phyloP scores from a whole-genome alignment of 331 rosid genomes.

The Pyracantha coccinea region DNA sequence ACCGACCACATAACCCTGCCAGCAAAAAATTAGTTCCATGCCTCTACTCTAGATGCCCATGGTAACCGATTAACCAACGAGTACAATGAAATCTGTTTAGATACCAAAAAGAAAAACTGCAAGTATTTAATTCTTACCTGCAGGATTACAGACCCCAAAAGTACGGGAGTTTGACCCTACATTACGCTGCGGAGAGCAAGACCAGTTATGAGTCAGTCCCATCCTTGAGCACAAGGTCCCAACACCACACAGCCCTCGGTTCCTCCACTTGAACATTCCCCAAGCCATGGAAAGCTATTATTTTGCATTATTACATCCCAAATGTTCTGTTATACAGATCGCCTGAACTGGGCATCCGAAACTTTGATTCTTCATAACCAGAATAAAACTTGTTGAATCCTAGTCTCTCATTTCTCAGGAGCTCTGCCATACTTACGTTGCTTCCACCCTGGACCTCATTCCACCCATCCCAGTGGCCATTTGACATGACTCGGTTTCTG shows the following conservation, averaged over 20 bases:
- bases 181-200: conserved; percentile 29
- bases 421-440: conserved; percentile 52
- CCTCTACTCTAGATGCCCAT: not conserved
- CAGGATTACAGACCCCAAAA: conserved; percentile 30
- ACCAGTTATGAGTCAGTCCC: conserved; percentile 34
- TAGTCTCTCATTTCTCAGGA: conserved; percentile 67
- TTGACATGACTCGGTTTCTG: conserved; percentile 50
- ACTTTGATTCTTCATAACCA: conserved; percentile 78
- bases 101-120: not conserved
- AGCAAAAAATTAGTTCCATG: not conserved
- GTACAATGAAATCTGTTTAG: not conserved
- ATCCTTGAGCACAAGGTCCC: conserved; percentile 29
- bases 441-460: conserved; percentile 60
- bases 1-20: not conserved
- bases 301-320: conserved; percentile 54
- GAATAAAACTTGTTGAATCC: conserved; percentile 62
- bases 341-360: conserved; percentile 69
- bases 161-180: conserved; percentile 32
- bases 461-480: conserved; percentile 88
- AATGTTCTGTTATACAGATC: conserved; percentile 71
- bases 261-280: conserved; percentile 17
- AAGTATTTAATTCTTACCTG: conserved; percentile 43
- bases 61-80: not conserved
- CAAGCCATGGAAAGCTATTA: conserved; percentile 18
- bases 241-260: conserved; percentile 26